Conservation (phyloP, 2,329 filamentous ascomycete species). For the Penicillium oxalicum region DNA sequence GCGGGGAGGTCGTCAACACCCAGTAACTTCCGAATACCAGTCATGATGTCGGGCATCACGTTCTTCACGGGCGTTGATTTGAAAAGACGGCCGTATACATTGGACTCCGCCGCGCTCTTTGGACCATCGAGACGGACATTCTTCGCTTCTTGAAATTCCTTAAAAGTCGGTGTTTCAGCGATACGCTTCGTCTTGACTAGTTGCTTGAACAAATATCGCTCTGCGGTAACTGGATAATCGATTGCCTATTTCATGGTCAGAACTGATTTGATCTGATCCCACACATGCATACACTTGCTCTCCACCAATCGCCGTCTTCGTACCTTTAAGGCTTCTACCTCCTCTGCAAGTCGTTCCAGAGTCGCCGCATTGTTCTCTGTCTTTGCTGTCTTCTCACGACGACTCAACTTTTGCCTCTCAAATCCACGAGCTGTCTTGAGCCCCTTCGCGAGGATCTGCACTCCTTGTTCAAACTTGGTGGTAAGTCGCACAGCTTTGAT, state of each 20-base stretch:
- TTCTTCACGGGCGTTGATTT: slow-evolving; percentile 56
- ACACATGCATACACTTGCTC: too few species aligned
- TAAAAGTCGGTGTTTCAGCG: slow-evolving; percentile 46
- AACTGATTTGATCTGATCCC: neutral
- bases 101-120: slow-evolving; percentile 45
- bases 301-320: too few species aligned
- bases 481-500: slow-evolving; percentile 37
- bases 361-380: slow-evolving; percentile 38
- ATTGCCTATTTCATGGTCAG: slow-evolving; percentile 37
- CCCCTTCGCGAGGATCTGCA: slow-evolving; percentile 46
- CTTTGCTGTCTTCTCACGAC: slow-evolving; percentile 52
- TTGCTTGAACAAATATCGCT: slow-evolving; percentile 52
- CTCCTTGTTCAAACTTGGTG: slow-evolving; percentile 46
- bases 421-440: slow-evolving; percentile 56
- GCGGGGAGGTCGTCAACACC: slow-evolving; percentile 26
- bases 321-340: slow-evolving; percentile 55
- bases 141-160: slow-evolving; percentile 34
- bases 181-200: slow-evolving; percentile 54
- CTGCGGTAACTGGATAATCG: slow-evolving; percentile 45
- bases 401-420: slow-evolving; percentile 58
- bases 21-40: slow-evolving; percentile 35
- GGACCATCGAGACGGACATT: slow-evolving; percentile 34
- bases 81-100: slow-evolving; percentile 55
- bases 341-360: slow-evolving; percentile 45
- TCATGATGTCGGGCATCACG: slow-evolving; percentile 45